phyloP scores from a whole-genome alignment of 2,329 filamentous ascomycete species.

The Aulographum hederae region DNA sequence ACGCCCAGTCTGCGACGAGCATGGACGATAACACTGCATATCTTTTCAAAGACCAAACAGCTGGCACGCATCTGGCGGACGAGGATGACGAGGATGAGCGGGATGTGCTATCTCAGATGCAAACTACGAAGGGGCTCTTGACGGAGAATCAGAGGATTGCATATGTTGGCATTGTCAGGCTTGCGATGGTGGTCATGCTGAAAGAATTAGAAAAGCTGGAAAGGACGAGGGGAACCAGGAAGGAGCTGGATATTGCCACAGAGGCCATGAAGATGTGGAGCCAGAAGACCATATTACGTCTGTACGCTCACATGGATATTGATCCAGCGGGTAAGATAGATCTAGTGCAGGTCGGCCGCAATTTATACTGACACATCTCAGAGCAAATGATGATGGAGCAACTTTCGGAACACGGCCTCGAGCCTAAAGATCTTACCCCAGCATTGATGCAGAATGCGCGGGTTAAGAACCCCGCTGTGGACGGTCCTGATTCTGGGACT shows the following conservation, averaged over 20 bases:
- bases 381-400: slow-evolving; percentile 99
- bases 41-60: slow-evolving; percentile 59
- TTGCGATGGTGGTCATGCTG: slow-evolving; percentile 65
- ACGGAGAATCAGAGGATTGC: slow-evolving; percentile 93
- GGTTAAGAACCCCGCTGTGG: slow-evolving; percentile 80
- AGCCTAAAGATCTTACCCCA: slow-evolving; percentile 66
- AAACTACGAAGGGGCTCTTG: slow-evolving; percentile 85
- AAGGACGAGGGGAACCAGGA: slow-evolving; percentile 49
- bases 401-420: slow-evolving; percentile 76
- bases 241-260: slow-evolving; percentile 46
- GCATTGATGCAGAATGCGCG: slow-evolving; percentile 80
- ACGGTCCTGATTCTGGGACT: slow-evolving; percentile 14
- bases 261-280: slow-evolving; percentile 90
- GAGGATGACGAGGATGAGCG: slow-evolving; percentile 53
- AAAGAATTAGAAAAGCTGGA: slow-evolving; percentile 46
- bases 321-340: slow-evolving; percentile 38
- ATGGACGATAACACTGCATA: slow-evolving; percentile 97
- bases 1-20: slow-evolving; percentile 82
- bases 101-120: slow-evolving; percentile 61
- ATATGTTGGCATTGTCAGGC: slow-evolving; percentile 75
- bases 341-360: background rate
- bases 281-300: slow-evolving; percentile 91
- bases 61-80: slow-evolving; percentile 38
- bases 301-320: slow-evolving; percentile 96
- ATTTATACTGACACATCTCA: slow-evolving; percentile 8